A percentile compares a stretch with the other conserved stretches of the same genome.
Conservation (phyloP, 1,284 basidiomycete genomes). For the Ustilago tritici region DNA sequence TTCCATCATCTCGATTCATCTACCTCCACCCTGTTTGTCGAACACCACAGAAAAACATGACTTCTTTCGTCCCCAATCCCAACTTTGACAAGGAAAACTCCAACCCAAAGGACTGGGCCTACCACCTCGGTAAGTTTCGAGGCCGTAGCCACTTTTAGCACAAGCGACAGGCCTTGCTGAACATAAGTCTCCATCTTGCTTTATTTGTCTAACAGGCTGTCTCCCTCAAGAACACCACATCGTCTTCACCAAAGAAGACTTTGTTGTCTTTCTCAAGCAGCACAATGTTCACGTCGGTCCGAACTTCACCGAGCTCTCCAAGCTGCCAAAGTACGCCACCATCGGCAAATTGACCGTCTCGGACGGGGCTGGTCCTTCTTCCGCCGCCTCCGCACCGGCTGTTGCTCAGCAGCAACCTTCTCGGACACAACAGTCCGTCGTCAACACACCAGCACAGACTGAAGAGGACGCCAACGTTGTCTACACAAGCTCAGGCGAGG, state of each 20-base stretch:
- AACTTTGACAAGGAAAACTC: conserved; percentile 51
- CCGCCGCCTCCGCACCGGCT: conserved; percentile 14
- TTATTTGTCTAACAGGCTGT: conserved; percentile 26
- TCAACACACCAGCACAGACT: conserved; percentile 6
- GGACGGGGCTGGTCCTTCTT: conserved; percentile 25
- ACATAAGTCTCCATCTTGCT: neutral
- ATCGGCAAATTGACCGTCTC: conserved; percentile 53
- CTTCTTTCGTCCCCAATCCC: conserved; percentile 54
- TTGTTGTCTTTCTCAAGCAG: conserved; percentile 62
- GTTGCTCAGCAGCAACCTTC: conserved; percentile 10
- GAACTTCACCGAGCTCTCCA: conserved; percentile 59
- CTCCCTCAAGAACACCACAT: conserved; percentile 54
- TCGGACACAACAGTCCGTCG: conserved; percentile 13
- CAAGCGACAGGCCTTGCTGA: neutral
- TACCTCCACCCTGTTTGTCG: neutral
- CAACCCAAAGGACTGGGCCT: conserved; percentile 64
- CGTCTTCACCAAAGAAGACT: conserved; percentile 61
- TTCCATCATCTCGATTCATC: neutral
- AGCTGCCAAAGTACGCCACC: conserved; percentile 59
- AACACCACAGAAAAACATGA: conserved; percentile 26
- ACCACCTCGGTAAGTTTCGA: conserved; percentile 52
- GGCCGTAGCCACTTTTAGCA: neutral
- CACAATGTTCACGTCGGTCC: conserved; percentile 59
- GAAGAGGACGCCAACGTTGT: conserved; percentile 36
- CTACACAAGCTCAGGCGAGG: conserved; percentile 57